Percentiles rank a stretch among this genome's conserved stretches.
Conservation (phyloP, 176 grass and related monocot species). For the Eremochloa ophiuroides region DNA sequence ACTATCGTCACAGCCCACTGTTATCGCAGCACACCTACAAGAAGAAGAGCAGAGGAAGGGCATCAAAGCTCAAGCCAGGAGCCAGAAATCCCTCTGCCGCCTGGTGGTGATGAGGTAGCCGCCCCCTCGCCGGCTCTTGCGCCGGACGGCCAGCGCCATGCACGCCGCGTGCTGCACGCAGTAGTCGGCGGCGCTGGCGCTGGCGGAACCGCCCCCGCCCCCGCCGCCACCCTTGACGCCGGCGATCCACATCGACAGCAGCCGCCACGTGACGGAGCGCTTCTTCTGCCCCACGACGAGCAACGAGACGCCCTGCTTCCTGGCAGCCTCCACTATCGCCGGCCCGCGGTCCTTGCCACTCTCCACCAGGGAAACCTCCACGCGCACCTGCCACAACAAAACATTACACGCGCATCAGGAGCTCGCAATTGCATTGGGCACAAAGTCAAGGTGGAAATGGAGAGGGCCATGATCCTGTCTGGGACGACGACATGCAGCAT, state of each 20-base stretch:
- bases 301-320: slow-evolving; percentile 49
- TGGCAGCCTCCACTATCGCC: slow-evolving; percentile 58
- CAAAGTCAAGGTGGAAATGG: slow-evolving; percentile 8
- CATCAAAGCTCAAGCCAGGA: slow-evolving; percentile 67
- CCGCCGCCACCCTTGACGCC: neutral
- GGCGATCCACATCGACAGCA: slow-evolving; percentile 55
- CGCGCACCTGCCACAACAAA: slow-evolving; percentile 30
- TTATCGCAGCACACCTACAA: slow-evolving; percentile 4
- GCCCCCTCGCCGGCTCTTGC: slow-evolving; percentile 59
- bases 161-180: slow-evolving; percentile 71
- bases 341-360: slow-evolving; percentile 52
- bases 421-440: neutral
- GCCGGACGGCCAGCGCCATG: slow-evolving; percentile 59
- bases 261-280: slow-evolving; percentile 51
- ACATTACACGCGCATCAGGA: neutral
- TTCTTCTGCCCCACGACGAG: slow-evolving; percentile 75
- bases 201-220: neutral
- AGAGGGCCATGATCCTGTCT: slow-evolving; percentile 22
- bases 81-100: slow-evolving; percentile 78
- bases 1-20: neutral
- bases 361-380: slow-evolving; percentile 46
- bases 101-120: slow-evolving; percentile 84
- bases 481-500: neutral
- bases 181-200: slow-evolving; percentile 40
- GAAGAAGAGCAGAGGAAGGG: neutral